Conservation (phyloP, 805 yeast genomes). For the Myxozyma nipponensis region DNA sequence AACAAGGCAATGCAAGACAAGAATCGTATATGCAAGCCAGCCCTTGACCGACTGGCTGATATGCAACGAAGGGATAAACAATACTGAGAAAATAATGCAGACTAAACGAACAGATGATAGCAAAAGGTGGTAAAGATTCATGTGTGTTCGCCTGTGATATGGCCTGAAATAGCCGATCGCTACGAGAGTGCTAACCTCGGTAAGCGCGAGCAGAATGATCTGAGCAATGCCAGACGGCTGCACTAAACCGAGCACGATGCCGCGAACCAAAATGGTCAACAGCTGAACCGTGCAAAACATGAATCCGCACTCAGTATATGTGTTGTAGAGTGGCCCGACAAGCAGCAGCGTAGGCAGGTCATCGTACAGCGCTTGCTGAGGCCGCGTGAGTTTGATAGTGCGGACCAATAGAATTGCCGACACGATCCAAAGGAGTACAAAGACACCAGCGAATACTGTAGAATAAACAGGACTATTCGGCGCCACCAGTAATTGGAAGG, state of each 20-base stretch:
- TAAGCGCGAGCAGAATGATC: conserved; percentile 32
- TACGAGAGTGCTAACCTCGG: conserved; percentile 31
- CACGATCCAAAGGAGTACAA: conserved; percentile 31
- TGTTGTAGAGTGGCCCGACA: conserved; percentile 36
- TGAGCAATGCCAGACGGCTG: conserved; percentile 39
- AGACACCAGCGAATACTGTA: conserved; percentile 33
- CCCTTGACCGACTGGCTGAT: conserved; percentile 28
- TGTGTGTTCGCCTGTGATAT: conserved; percentile 31
- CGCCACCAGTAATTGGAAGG: conserved; percentile 34
- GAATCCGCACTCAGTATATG: conserved; percentile 30
- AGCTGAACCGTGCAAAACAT: conserved; percentile 26
- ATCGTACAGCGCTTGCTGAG: conserved; percentile 31
- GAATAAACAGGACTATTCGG: conserved; percentile 26
- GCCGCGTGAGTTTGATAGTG: conserved; percentile 18
- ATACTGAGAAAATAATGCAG: conserved; percentile 30
- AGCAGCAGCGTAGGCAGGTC: conserved; percentile 31
- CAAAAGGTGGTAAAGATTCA: conserved; percentile 31
- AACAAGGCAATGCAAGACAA: conserved; percentile 34
- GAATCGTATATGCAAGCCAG: conserved; percentile 37
- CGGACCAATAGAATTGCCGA: conserved; percentile 20
- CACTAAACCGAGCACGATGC: conserved; percentile 35
- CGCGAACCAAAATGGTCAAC: conserved; percentile 31
- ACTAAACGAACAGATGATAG: conserved; percentile 29
- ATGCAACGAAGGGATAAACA: conserved; percentile 31
- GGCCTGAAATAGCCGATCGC: conserved; percentile 30